Conservation (phyloP, 306 rosid genomes). For the Quercus parvula region DNA sequence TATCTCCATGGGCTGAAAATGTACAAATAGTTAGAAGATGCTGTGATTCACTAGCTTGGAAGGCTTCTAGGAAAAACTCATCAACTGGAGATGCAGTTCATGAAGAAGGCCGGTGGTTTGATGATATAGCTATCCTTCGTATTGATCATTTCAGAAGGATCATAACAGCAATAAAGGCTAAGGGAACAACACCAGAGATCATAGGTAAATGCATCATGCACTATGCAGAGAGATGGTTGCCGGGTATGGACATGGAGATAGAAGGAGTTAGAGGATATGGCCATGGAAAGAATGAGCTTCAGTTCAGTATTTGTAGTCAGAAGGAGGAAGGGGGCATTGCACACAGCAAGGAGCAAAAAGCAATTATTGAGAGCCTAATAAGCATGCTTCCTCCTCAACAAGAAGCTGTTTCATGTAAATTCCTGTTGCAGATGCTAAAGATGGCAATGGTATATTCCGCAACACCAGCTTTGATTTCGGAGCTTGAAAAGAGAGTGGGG, state of each 20-base stretch:
- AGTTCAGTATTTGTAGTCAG: slow-evolving; percentile 53
- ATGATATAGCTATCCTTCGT: slow-evolving; percentile 46
- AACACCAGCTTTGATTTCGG: slow-evolving; percentile 78
- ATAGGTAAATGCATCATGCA: slow-evolving; percentile 72
- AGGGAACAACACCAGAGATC: slow-evolving; percentile 58
- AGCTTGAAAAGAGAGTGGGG: slow-evolving; percentile 84
- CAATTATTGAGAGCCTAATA: slow-evolving; percentile 68
- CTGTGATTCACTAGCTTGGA: slow-evolving; percentile 91
- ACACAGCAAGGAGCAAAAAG: slow-evolving; percentile 64
- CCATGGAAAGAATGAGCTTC: slow-evolving; percentile 55
- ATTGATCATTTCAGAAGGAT: slow-evolving; percentile 71
- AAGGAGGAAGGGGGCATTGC: slow-evolving; percentile 43
- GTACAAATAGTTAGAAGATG: slow-evolving; percentile 92
- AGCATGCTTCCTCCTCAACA: slow-evolving; percentile 78
- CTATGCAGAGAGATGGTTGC: slow-evolving; percentile 76
- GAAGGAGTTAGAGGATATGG: slow-evolving; percentile 73
- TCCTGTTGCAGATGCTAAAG: slow-evolving; percentile 71
- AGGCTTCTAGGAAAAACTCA: slow-evolving; percentile 57
- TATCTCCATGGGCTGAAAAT: slow-evolving; percentile 94
- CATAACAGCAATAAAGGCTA: slow-evolving; percentile 62
- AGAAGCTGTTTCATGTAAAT: slow-evolving; percentile 80
- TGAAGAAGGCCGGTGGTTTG: slow-evolving; percentile 72
- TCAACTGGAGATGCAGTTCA: slow-evolving; percentile 24
- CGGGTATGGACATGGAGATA: slow-evolving; percentile 58
- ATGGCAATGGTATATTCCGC: slow-evolving; percentile 80